Evolutionary conservation across 2,329 filamentous ascomycete species (phyloP).

Genomic region (Didymella exigua): DNA sequence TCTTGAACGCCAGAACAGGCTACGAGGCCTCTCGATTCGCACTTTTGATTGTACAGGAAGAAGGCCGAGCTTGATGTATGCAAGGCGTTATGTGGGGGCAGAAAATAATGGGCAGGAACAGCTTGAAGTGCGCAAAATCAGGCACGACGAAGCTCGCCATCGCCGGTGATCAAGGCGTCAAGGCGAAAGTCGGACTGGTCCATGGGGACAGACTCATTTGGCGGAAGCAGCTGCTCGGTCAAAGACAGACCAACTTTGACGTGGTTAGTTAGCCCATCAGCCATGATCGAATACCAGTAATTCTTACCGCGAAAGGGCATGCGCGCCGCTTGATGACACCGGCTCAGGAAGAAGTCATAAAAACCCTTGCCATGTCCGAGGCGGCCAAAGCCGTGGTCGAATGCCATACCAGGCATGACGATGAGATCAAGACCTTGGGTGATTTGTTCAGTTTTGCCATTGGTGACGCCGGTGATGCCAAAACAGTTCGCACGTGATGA

Average conservation of each 20-base stretch:
- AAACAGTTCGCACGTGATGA: conserved; percentile 73
- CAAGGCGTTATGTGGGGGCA: conserved; percentile 4
- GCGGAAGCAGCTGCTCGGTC: conserved; percentile 78
- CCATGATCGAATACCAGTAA: conserved; percentile 35
- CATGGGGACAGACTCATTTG: conserved; percentile 71
- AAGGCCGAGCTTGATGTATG: conserved; percentile 3
- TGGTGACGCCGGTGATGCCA: conserved; percentile 61
- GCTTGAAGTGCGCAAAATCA: conserved; percentile 1
- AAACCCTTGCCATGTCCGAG: conserved; percentile 95
- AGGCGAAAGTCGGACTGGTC: conserved; percentile 78
- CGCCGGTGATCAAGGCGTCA: conserved; percentile 76
- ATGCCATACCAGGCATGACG: conserved; percentile 90
- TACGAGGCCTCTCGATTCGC: conserved; percentile 4
- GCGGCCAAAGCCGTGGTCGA: conserved; percentile 75
- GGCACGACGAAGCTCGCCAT: conserved; percentile 59
- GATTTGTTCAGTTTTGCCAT: conserved; percentile 42
- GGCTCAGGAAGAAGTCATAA: conserved; percentile 90
- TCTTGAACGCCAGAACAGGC: not conserved
- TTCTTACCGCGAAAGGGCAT: conserved; percentile 66
- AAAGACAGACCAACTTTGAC: conserved; percentile 76
- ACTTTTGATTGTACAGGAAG: conserved; percentile 12
- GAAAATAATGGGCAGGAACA: not conserved
- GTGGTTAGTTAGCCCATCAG: conserved; percentile 46
- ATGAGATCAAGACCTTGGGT: conserved; percentile 74
- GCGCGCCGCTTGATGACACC: conserved; percentile 63